Conservation (phyloP, 192 early-diverging fungal genomes). For the Phycomyces blakesleeanus region DNA sequence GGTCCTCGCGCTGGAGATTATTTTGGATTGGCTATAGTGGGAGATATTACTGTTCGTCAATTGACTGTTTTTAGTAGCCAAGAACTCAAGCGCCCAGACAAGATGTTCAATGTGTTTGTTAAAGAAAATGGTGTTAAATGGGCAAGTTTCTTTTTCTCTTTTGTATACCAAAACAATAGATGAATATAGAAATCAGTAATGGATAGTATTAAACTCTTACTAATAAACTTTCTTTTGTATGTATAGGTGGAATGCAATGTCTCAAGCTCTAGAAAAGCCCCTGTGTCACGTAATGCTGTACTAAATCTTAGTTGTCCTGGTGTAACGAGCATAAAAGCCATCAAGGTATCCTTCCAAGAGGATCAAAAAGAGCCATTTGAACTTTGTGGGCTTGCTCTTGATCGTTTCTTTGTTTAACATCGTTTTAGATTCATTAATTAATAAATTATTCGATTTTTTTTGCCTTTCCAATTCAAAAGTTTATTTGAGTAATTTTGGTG, state of each 20-base stretch:
- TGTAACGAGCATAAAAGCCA: neutral
- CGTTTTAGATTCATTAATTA: too few relatives aligned
- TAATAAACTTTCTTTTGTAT: neutral
- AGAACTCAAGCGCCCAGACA: constrained; percentile 7
- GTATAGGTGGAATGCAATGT: neutral
- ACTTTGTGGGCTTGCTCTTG: constrained; percentile 11
- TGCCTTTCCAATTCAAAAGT: too few relatives aligned
- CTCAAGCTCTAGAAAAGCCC: neutral
- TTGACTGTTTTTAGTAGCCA: constrained; percentile 15
- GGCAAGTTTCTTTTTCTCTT: constrained; percentile 7
- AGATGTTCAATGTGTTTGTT: constrained; percentile 9
- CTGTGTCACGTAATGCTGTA: neutral
- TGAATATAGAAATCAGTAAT: too few relatives aligned
- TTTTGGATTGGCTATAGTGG: constrained; percentile 49
- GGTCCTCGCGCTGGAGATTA: constrained; percentile 42
- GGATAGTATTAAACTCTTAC: neutral
- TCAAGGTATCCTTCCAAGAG: constrained; percentile 10
- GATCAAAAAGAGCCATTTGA: constrained; percentile 8
- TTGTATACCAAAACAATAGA: too few relatives aligned
- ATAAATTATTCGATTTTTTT: too few relatives aligned
- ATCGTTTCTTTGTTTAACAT: constrained; percentile 9
- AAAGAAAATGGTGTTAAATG: constrained; percentile 8
- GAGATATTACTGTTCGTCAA: constrained; percentile 5
- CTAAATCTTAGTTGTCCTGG: neutral
- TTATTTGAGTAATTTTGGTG: too few relatives aligned